Evolutionary conservation across 73 alveolate genomes (phyloP), one percentile per base, ranked within the genome.

Genomic region (Stentor roeselii): DNA sequence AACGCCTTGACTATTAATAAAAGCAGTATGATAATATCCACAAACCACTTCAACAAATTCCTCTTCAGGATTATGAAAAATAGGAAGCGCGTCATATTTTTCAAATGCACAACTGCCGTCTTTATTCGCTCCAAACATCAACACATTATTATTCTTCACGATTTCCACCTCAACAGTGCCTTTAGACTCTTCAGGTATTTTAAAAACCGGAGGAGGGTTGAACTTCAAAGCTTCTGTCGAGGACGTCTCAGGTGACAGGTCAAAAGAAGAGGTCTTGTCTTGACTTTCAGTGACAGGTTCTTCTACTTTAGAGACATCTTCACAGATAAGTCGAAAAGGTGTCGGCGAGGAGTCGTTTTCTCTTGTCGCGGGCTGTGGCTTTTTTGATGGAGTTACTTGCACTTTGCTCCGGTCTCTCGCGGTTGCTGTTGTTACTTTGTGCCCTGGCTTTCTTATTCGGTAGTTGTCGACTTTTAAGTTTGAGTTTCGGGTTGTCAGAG

Each of bases 1-100:
- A 1, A 39, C 74, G 14, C 84, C 84, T 39, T 39, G 34, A 0
- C n/a, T 37, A 37, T 34, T 35, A 1, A 76, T 34, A 21, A 88
- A 93, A n/a, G 88, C 88, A 38, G 36, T 86, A 60, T 91, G 96
- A 86, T 91, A 87, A 58, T 88, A 89, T 32, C 96, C 96, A 75
- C 93, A 60, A 2, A 39, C 42, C 0, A 91, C 75, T 42, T 84
- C 82, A 39, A 75, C 61, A 50, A 87, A 84, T 67, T 60, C 80
- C 21, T 67, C 27, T 40, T 67, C 80, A 30, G 34, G 41, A 32
- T 67, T 21, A 1, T 30, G 15, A 34, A 27, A 67, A 32, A 1
- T 67, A 15, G 37, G 14, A 21, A 11, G 21, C 0, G 80, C 41
- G 37, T n/a, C 11, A 11, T 67, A 27, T 21, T 67, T 67, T 67